Evolutionary conservation across 371 early-diverging fungal species (phyloP), one percentile per base, ranked within the genome.

Genomic region (Mortierella sp.): DNA sequence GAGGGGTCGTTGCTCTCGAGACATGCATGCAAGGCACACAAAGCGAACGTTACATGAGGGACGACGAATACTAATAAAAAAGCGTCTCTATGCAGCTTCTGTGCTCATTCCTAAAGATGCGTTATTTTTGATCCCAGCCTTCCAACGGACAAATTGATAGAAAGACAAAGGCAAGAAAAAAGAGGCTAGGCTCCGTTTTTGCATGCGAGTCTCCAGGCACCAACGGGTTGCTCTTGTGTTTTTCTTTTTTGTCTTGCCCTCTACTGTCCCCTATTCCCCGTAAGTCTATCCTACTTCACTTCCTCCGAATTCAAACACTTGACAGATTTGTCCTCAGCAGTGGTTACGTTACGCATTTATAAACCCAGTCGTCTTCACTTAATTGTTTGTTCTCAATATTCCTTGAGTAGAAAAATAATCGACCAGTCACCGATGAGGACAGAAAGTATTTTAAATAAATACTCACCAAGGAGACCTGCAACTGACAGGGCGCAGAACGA

Each of bases 401-500:
- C 59, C 48, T 26, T 30, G 23, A 26, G 24, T 5, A 48, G 58
- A 47, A 34, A 21, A 34, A 17, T 27, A 12, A 17, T 32, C 44
- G 37, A 50, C 51, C 57, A 56, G 44, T 64, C 57, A 37, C 26
- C 31, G 26, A 44, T 9, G 28, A 30, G 41, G 58, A 54, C n/a
- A 51, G 11, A 48, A 32, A 43, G 34, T 11, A 11, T n/a, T 12
- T 2, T 34, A 28, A 3, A 41, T 6, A 8, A 31, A 52, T 11
- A 70, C 70, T 72, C 60, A 75, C 76, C 64, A 32, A 75, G 60
- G 15, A 75, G 24, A 3, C 76, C 76, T 11, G 65, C 70, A 46
- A 76, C 65, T 41, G 76, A 76, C 41, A 76, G 24, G 21, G 65
- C 70, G 47, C 76, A 76, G 31, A 76, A 76, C 41, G 70, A 69